A percentile compares a stretch with the other conserved stretches of the same genome.
phyloP scores from a whole-genome alignment of 2,329 filamentous ascomycete genomes.

The Aspergillus sp. region DNA sequence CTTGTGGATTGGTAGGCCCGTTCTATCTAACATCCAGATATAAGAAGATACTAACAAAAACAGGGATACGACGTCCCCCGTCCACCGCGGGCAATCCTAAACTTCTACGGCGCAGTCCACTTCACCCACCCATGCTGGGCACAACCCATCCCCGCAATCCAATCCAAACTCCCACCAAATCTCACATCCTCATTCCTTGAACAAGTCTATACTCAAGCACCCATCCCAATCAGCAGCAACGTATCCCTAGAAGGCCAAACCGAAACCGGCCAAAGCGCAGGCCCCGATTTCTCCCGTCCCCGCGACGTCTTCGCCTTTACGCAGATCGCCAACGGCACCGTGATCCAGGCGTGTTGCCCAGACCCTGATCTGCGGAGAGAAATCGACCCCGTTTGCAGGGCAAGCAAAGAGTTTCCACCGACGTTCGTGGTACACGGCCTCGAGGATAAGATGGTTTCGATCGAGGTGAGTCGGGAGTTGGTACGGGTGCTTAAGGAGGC shows the following conservation, averaged over 20 bases:
- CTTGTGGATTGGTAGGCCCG: slow-evolving; percentile 34
- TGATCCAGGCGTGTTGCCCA: slow-evolving; percentile 28
- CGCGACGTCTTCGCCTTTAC: slow-evolving; percentile 37
- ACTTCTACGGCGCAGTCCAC: slow-evolving; percentile 39
- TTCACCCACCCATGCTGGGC: slow-evolving; percentile 36
- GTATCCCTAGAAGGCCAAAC: slow-evolving; percentile 39
- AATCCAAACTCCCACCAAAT: slow-evolving; percentile 18
- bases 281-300: slow-evolving; percentile 30
- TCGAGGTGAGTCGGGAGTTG: slow-evolving; percentile 29
- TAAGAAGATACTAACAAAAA: background rate
- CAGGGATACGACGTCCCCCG: slow-evolving; percentile 34
- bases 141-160: slow-evolving; percentile 23
- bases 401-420: slow-evolving; percentile 27
- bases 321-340: slow-evolving; percentile 36
- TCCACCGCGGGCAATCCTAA: slow-evolving; percentile 33
- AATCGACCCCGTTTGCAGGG: slow-evolving; percentile 30
- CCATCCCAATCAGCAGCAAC: slow-evolving; percentile 32
- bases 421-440: slow-evolving; percentile 40
- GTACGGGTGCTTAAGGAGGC: slow-evolving; percentile 17
- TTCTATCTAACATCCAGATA: too few relatives aligned
- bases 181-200: slow-evolving; percentile 26
- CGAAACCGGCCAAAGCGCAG: slow-evolving; percentile 14
- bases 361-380: slow-evolving; percentile 14
- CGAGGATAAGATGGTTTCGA: slow-evolving; percentile 35
- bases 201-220: slow-evolving; percentile 30